Evolutionary conservation across 2,329 filamentous ascomycete genomes (phyloP), one percentile per base, ranked within the genome.

Genomic region (Trichothecium roseum): DNA sequence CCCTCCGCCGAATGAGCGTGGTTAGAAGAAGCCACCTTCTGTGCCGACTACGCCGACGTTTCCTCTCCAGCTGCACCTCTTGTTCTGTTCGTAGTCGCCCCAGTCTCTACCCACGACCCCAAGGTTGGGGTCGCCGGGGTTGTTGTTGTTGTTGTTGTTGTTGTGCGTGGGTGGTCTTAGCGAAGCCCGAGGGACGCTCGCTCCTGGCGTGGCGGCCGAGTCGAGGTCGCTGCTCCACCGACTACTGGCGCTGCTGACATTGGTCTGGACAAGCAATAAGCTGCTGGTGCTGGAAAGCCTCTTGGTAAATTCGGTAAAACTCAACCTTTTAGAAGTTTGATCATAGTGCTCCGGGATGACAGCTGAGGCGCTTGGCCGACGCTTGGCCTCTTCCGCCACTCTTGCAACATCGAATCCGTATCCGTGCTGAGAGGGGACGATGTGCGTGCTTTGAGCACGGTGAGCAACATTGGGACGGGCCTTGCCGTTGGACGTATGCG

Each of bases 231-330:
- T 35, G 51, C 66, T 69, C 37, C 59, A 57, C 36, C 63, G 56
- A 50, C 63, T 69, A 56, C 67, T 72, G 42, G 56, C 55, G 39
- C 55, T 56, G 47, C 63, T 66, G 40, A 62, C 59, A 49, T 75
- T 75, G 40, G 70, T 70, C 57, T 77, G 71, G 37, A 75, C 63
- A 31, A 78, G 60, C 36, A 79, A 59, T 48, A 76, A 55, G 51
- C 68, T 76, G 49, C 70, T 76, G 35, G 72, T 76, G 50, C 69
- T 76, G 45, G 72, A 78, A 36, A 79, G 52, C 41, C 72, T 62
- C 50, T 72, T 74, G 32, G 72, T 69, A 42, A 77, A 74, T 36
- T 80, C 74, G 45, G 65, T 70, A 44, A 79, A 75, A 56, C 70
- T 76, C 37, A 75, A 63, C 40, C 71, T 64, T 57, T 77, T 78